These are phyloP conservation scores for Cenchrus purpureus DNA, from an alignment of 176 grass and related monocot genomes.

Conservation along the genomic window DNA sequence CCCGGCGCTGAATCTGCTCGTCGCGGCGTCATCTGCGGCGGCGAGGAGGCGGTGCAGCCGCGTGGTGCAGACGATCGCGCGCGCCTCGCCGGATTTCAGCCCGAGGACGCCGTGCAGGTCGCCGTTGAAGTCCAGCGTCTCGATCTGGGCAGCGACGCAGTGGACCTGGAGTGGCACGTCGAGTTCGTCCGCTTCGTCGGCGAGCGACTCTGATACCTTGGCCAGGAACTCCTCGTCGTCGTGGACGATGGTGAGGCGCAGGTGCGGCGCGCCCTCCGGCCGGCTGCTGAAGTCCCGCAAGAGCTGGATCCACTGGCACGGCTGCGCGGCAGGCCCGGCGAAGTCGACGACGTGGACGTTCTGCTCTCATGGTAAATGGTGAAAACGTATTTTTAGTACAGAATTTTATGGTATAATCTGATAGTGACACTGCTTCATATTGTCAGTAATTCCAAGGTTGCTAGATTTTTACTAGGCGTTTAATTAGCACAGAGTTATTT, in stretches of 20 bases:
- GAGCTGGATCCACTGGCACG: slow-evolving; percentile 18
- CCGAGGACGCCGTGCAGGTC: slow-evolving; percentile 2
- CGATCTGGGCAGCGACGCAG: background rate
- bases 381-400: background rate
- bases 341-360: slow-evolving; percentile 38
- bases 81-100: slow-evolving; percentile 32
- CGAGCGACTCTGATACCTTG: background rate
- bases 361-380: background rate
- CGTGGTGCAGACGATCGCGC: slow-evolving; percentile 6
- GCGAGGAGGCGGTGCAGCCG: slow-evolving; percentile 37
- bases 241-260: slow-evolving; percentile 36
- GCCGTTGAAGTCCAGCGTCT: background rate
- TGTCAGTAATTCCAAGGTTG: too few relatives aligned
- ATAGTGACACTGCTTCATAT: too few relatives aligned
- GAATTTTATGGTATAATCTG: too few relatives aligned
- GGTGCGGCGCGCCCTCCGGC: slow-evolving; percentile 1
- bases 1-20: background rate
- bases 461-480: too few relatives aligned
- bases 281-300: slow-evolving; percentile 22
- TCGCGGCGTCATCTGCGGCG: background rate
- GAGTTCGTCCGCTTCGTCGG: background rate
- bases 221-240: background rate
- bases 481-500: too few relatives aligned
- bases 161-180: slow-evolving; percentile 29
- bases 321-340: background rate